Base-by-base conservation (phyloP, 495 filamentous ascomycete genomes). In the Pseudevernia furfuracea region DNA sequence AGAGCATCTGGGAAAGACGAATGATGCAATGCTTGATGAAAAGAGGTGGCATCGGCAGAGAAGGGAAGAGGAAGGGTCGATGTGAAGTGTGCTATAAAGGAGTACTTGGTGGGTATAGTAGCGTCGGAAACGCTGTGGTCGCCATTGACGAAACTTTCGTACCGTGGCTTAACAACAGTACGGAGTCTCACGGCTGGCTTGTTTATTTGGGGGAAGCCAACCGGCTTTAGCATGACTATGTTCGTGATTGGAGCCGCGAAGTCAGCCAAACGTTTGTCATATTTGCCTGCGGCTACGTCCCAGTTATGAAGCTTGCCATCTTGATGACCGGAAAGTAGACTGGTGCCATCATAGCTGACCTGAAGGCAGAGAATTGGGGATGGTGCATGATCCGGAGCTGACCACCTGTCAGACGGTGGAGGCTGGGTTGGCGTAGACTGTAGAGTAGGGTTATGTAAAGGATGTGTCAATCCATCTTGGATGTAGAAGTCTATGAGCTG, bases 331-430 rank as follows among this genome's bases (percentile, higher is more conserved):
- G 91, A 89, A 30, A 95, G 73, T 19, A 96, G 72, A 28, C 77
- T 83, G 34, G 86, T 91, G n/a, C 90, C 87, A 73, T 96, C 92
- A 71, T 92, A 92, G 67, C 82, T 90, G 41, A 94, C 71, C 23
- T 77, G 78, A 53, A 95, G 64, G 63, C 86, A 87, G 28, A 84
- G 82, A 11, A 79, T 81, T 34, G 82, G 74, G 25, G 88, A 89
- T 17, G 79, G 78, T 38, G 89, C 83, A 19, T 82, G 76, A 25
- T 82, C 81, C 6, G 83, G 78, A 11, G 82, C 80, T 34, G 80
- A 78, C 78, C 90, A 93, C 56, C 84, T 81, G 59, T 76, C 79
- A 59, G 82, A 78, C 14, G 66, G 67, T 17, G 81, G 77, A 9
- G 82, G 75, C 65, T 88, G 87, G 2, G 84, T 77, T 14, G 88